These are phyloP conservation scores for Cutaneotrichosporon sp. DNA, from an alignment of 1,284 basidiomycete genomes.

Conservation along the genomic window DNA sequence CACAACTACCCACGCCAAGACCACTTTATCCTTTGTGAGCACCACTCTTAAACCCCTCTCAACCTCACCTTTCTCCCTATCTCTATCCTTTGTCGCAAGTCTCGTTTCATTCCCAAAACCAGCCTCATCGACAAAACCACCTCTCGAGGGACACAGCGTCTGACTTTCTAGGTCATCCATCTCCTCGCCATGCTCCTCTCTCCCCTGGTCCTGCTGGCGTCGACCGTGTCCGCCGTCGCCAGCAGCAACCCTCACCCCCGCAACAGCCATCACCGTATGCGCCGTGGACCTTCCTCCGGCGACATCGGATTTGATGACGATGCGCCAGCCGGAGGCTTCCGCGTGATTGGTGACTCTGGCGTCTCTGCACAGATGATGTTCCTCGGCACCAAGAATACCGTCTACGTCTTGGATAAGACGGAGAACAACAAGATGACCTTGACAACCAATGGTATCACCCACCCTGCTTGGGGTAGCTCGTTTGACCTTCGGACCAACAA, in stretches of 20 bases:
- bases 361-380: constrained; percentile 56
- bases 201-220: constrained; percentile 13
- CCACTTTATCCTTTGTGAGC: constrained; percentile 2
- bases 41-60: not conserved
- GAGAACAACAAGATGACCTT: constrained; percentile 65
- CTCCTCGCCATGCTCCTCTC: constrained; percentile 17
- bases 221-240: constrained; percentile 6
- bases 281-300: constrained; percentile 7
- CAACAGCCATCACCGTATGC: constrained; percentile 23
- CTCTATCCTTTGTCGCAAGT: not conserved
- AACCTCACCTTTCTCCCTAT: not conserved
- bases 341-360: constrained; percentile 49
- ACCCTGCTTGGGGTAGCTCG: constrained; percentile 54
- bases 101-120: not conserved
- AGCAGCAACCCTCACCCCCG: not conserved
- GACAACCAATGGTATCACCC: constrained; percentile 48
- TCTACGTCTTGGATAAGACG: constrained; percentile 57
- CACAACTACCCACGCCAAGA: not conserved
- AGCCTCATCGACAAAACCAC: not conserved
- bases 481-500: constrained; percentile 55
- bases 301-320: constrained; percentile 1
- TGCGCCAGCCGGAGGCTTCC: constrained; percentile 40
- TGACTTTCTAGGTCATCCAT: not conserved
- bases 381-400: constrained; percentile 52
- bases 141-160: not conserved